These are phyloP conservation scores for Debaryomyces tyrocola DNA, from an alignment of 805 yeast species.

Conservation along the genomic window DNA sequence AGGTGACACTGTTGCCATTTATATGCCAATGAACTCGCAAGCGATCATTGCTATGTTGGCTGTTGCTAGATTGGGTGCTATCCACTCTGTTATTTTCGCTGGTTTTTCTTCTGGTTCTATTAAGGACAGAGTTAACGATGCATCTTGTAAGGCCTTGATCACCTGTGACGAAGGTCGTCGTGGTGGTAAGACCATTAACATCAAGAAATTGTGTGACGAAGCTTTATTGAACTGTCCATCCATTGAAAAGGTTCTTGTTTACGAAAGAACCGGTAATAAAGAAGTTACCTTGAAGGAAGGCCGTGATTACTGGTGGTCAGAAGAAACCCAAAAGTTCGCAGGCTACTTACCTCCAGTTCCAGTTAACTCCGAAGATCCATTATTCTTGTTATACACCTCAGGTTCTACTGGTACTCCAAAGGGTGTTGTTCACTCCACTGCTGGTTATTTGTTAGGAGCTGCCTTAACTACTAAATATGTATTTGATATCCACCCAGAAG, in stretches of 20 bases:
- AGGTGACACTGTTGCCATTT: slow-evolving; percentile 85
- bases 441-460: slow-evolving; percentile 76
- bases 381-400: slow-evolving; percentile 78
- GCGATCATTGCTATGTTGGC: slow-evolving; percentile 77
- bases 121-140: slow-evolving; percentile 71
- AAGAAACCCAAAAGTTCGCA: slow-evolving; percentile 62
- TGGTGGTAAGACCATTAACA: slow-evolving; percentile 79
- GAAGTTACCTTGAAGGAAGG: slow-evolving; percentile 49
- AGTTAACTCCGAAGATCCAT: slow-evolving; percentile 77
- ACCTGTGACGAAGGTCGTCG: slow-evolving; percentile 82
- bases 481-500: slow-evolving; percentile 75
- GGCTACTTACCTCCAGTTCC: slow-evolving; percentile 74
- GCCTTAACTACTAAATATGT: slow-evolving; percentile 70
- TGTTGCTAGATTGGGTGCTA: slow-evolving; percentile 76
- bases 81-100: slow-evolving; percentile 84
- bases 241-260: slow-evolving; percentile 70
- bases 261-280: slow-evolving; percentile 67
- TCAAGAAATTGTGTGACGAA: slow-evolving; percentile 81
- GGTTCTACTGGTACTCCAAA: slow-evolving; percentile 90
- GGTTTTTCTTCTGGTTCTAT: slow-evolving; percentile 77
- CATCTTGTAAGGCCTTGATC: slow-evolving; percentile 67
- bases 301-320: slow-evolving; percentile 79
- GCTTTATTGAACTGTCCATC: slow-evolving; percentile 66
- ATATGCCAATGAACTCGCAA: slow-evolving; percentile 84
- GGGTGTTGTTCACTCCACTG: slow-evolving; percentile 82